phyloP scores from a whole-genome alignment of 768 basidiomycete genomes.

The Termitomyces eurrhizus region DNA sequence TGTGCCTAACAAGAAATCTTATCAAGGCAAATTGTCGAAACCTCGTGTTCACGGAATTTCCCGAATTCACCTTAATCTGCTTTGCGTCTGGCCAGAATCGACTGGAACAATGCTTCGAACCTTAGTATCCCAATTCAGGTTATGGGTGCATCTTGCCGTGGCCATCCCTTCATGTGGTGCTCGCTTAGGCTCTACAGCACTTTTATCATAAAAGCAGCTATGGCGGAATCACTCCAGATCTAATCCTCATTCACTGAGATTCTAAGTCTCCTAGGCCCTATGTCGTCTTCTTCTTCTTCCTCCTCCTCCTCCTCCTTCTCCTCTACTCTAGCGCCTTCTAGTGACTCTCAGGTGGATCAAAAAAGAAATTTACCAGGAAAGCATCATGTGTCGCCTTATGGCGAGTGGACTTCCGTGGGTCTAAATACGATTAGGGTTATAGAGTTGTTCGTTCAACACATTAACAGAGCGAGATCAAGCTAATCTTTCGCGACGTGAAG shows the following conservation, averaged over 20 bases:
- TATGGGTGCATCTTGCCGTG: background rate
- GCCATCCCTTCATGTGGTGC: background rate
- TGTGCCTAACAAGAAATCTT: background rate
- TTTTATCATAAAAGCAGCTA: background rate
- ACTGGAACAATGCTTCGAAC: constrained; percentile 11
- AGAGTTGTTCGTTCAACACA: background rate
- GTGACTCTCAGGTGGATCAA: background rate
- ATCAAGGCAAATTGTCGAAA: background rate
- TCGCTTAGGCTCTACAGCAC: background rate
- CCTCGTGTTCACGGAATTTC: constrained; percentile 14
- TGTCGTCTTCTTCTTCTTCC: background rate
- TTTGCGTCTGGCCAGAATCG: background rate
- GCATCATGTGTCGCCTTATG: background rate
- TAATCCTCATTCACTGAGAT: background rate
- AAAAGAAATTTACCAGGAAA: background rate
- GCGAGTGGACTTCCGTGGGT: constrained; percentile 4
- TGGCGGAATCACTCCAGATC: background rate
- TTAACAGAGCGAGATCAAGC: background rate
- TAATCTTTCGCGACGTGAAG: background rate
- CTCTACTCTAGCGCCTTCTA: background rate
- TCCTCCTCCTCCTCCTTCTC: background rate
- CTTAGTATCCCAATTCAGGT: background rate
- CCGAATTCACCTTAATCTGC: constrained; percentile 8
- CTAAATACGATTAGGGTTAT: background rate
- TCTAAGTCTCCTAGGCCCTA: background rate